Evolutionary conservation across 805 yeast genomes (phyloP), one percentile per base, ranked within the genome.

Genomic region (Scheffersomyces ergatensis): DNA sequence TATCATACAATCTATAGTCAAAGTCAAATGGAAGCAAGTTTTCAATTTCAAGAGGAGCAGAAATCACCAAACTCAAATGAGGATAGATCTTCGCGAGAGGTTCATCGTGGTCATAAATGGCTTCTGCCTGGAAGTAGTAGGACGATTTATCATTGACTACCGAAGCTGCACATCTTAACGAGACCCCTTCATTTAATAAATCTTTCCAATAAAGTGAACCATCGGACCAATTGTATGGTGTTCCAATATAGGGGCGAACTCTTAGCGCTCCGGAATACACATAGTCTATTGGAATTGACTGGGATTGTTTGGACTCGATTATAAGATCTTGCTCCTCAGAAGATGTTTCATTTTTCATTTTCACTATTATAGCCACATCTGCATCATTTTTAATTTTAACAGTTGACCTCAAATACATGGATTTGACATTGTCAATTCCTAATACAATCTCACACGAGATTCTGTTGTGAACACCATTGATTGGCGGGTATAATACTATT

Each of bases 31-130:
- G 98, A 37, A 95, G 60, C 38, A 89, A 66, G 54, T 93, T 93
- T 49, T 86, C 89, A 43, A 93, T 71, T 50, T 86, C 87, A 34
- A 93, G 63, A 0, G 99, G 98, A 0, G 98, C 88, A 0, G 93
- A 80, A 5, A 93, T 64, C 3, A 81, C 74, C 18, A 93, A 64
- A 7, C 71, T 75, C 86, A 92, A 76, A 52, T 87, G 93, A 0
- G 99, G 99, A 54, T 88, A 95, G 1, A 86, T 74, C 43, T 74
- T 70, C 0, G 86, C 76, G 19, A 89, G 64, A 0, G 89, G 89
- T 47, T 87, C 95, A n/a, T 75, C 70, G 14, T 65, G 58, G 47
- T 85, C 80, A 58, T 63, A 84, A 34, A 67, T 61, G 1, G 92
- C 89, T 49, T 78, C 84, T 0, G 84, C 85, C 49, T 85, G 92